Base-by-base conservation (phyloP, 768 basidiomycete genomes). In the Leccinum ochraceum region DNA sequence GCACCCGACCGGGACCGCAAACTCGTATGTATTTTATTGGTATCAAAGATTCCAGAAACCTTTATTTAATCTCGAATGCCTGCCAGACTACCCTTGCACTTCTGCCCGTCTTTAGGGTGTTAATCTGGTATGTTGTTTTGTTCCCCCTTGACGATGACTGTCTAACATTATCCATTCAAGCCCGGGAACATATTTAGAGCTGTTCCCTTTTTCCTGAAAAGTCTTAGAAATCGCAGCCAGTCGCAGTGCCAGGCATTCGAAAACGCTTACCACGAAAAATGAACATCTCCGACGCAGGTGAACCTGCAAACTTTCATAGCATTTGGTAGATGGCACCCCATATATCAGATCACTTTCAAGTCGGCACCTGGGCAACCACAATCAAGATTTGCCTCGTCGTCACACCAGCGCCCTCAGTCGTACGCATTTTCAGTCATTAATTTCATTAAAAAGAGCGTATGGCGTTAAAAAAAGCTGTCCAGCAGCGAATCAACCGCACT, bases 401-500 rank as follows among this genome's bases (percentile, higher is more conserved):
- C 20, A 22, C 46, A 46, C 48, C 14, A 16, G 6, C 8, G 7
- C 22, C 14, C 24, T 49, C 48, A 49, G 3, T 26, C 24, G 24
- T 16, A 22, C 22, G 22, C 24, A 24, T 14, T 34, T 46, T 32
- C 39, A 10, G 14, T 60, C 53, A 50, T 34, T 7, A 20, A 28
- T 28, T 28, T 1, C 26, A 28, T 28, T 28, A 6, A 28, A 28
- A 28, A 28, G 26, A 28, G 26, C 26, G 26, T 28, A 28, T 28
- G 26, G 26, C 26, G 26, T 28, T 28, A 37, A 32, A 51, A 32
- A 26, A 30, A 6, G 60, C 64, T 32, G 65, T 44, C 65, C 65
- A 63, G 65, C 65, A 66, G 65, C 60, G 22, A 62, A 59, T 28
- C 16, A 14, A 48, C 34, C 44, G 57, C 30, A 44, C 20, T 34